phyloP scores from a whole-genome alignment of 140 eudicot genomes.

The Oenanthe javanica region DNA sequence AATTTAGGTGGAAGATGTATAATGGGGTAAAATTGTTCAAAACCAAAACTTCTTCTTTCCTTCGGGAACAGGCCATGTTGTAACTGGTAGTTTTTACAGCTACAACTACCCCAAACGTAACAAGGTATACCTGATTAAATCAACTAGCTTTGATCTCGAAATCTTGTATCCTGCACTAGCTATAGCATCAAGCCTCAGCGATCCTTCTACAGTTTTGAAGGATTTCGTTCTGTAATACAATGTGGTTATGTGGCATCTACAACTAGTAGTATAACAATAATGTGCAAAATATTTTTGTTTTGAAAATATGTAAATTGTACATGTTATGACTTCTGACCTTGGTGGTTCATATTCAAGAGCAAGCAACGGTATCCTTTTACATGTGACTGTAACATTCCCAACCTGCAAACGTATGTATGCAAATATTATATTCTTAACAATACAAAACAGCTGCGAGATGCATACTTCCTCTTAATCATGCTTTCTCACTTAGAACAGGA shows the following conservation, averaged over 20 bases:
- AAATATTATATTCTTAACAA: background rate
- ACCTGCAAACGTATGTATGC: constrained; percentile 43
- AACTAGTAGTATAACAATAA: background rate
- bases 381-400: constrained; percentile 74
- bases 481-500: background rate
- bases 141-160: constrained; percentile 76
- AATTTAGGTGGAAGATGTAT: background rate
- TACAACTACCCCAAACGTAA: background rate
- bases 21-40: background rate
- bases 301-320: background rate
- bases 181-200: constrained; percentile 74
- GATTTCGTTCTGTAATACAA: constrained; percentile 48
- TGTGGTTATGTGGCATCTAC: background rate
- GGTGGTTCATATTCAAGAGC: constrained; percentile 94
- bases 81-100: background rate
- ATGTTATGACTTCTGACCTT: constrained; percentile 33
- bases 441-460: background rate
- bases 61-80: background rate
- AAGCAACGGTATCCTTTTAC: constrained; percentile 71
- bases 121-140: constrained; percentile 51
- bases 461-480: too few relatives aligned
- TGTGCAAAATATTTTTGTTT: background rate
- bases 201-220: constrained; percentile 72
- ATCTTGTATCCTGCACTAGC: constrained; percentile 95
- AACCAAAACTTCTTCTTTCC: background rate